Base-by-base conservation (phyloP, 2,329 filamentous ascomycete genomes). In the Hymenotorrendiella dingleyae region DNA sequence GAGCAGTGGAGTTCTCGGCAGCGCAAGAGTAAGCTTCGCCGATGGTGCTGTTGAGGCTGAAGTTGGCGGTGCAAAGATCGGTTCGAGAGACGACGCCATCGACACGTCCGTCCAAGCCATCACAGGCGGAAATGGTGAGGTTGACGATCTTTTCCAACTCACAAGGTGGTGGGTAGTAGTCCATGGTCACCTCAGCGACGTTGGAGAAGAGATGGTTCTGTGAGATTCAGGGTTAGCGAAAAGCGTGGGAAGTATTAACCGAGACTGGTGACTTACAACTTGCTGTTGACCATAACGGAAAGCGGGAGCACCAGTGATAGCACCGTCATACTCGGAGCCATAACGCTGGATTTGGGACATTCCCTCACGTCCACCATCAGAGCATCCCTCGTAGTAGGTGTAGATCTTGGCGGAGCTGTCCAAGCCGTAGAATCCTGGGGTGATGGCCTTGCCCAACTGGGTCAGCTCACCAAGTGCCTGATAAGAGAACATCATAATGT, bases 61-160 rank as follows among this genome's bases (percentile, higher is more conserved):
- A 70, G 37, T 67, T 51, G 11, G 70, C 50, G 43, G 60, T 63
- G 62, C 69, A 72, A 12, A 72, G 63, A 39, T 72, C 69, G 1
- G 65, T 67, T 5, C 71, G 64, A 9, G 67, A 62, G n/a, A 79
- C 64, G 5, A 79, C 71, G 12, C 74, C 73, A 41, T 79, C 75
- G 1, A 63, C 66, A 30, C 64, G 64, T 4, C 76, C 75, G 42
- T 79, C 76, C 5, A 80, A 62, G 7, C 67, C 61, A 48, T 80
- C 76, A 39, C 76, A 80, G 24, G 68, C 68, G 1, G 62, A 61
- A 37, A 79, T 76, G 6, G 74, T 78, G 26, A 65, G 62, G 52
- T 76, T 78, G 16, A 72, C 65, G 34, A 78, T 76, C 54, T 68
- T 69, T 5, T 65, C 61, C 11, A 77, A 52, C 36, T 72, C 70